Evolutionary conservation across 139 green algal genomes (phyloP), one percentile per base, ranked within the genome.

Genomic region (Auxenochlorella pyrenoidosa): DNA sequence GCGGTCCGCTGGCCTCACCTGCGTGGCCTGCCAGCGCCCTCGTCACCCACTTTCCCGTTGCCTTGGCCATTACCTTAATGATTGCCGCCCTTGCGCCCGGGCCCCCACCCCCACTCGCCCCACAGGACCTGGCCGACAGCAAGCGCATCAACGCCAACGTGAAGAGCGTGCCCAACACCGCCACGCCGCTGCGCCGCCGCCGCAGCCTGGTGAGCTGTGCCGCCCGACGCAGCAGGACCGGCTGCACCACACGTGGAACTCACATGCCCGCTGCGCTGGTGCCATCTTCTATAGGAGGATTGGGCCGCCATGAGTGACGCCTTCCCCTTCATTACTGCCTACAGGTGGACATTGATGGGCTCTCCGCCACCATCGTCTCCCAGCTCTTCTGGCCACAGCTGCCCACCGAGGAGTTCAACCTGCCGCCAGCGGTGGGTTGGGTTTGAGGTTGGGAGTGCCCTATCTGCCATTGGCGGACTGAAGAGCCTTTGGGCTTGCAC

Each of bases 61-160:
- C 70, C 40, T 54, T 54, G 47, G 10, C 10, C 47, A 10, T 54
- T 10, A n/a, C 6, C 40, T 54, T 44, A 0, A 6, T 40, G 47
- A 3, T 0, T 34, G 0, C 47, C 22, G 28, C 15, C 4, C 40
- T n/a, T 30, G 38, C 40, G 1, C 26, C 1, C 63, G 21, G 4
- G 6, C 68, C 68, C 18, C 28, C 30, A 24, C 28, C 65, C 30
- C 34, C 1, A 16, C 47, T 34, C 51, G 0, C 78, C 24, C 47
- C n/a, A 34, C 96, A 97, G 79, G 97, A 99, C 93, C 84, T 99
- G 82, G 93, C 92, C 1, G 97, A 99, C 88, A 97, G 93, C 60
- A 98, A 97, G 90, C 95, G 97, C 75, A 92, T 98, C 54, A 96
- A 98, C 86, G 79, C 85, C 40, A 95, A 94, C 85, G 90, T 99